phyloP scores from a whole-genome alignment of 1,284 basidiomycete species.

The Uromyces viciae-fabae region DNA sequence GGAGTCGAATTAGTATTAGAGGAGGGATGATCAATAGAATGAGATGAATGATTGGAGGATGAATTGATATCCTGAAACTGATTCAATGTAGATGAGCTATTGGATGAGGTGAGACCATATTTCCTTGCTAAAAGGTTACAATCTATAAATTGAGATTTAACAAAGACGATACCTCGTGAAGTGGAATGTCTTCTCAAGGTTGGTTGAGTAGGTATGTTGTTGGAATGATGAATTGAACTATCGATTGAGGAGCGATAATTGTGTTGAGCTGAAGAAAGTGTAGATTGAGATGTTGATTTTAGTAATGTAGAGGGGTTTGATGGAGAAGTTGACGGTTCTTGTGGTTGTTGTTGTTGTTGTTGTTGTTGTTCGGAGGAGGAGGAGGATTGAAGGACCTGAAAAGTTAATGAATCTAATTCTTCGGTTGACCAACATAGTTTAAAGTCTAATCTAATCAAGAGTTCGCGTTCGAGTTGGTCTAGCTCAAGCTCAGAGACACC shows the following conservation, averaged over 20 bases:
- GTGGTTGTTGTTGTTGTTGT: not conserved
- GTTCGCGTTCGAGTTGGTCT: constrained; percentile 47
- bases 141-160: constrained; percentile 17
- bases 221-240: not conserved
- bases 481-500: constrained; percentile 48
- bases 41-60: not conserved
- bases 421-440: constrained; percentile 33
- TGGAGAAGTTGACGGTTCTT: not conserved
- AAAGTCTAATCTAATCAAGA: constrained; percentile 46
- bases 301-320: not conserved
- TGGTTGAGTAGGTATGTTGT: not conserved
- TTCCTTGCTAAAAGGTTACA: not conserved
- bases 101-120: not conserved
- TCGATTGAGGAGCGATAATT: not conserved
- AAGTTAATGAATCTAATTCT: constrained; percentile 40
- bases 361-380: not conserved
- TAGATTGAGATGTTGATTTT: not conserved
- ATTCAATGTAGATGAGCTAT: not conserved
- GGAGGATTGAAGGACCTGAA: not conserved
- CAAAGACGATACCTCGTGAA: constrained; percentile 1
- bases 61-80: not conserved
- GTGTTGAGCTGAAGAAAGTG: not conserved
- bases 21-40: not conserved
- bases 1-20: not conserved
- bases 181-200: constrained; percentile 9